Percentiles rank a stretch among this genome's conserved stretches.
phyloP scores from a whole-genome alignment of 495 filamentous ascomycete species.

The Penicillium paradoxum region DNA sequence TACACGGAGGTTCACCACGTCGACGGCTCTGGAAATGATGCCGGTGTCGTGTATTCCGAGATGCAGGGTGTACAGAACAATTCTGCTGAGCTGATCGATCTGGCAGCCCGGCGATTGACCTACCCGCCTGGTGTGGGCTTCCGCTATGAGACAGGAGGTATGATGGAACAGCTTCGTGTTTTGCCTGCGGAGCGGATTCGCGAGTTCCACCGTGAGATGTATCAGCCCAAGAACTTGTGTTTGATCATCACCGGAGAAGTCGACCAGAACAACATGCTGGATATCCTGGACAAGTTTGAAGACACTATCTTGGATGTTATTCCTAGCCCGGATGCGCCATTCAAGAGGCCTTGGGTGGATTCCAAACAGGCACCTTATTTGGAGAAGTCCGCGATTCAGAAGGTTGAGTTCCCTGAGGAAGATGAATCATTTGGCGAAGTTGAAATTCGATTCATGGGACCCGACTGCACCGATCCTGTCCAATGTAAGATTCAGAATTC shows the following conservation, averaged over 20 bases:
- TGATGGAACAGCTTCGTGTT: slow-evolving; percentile 86
- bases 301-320: slow-evolving; percentile 77
- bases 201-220: slow-evolving; percentile 93
- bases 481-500: slow-evolving; percentile 36
- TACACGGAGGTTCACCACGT: slow-evolving; percentile 97
- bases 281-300: slow-evolving; percentile 83
- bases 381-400: slow-evolving; percentile 62
- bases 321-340: slow-evolving; percentile 64
- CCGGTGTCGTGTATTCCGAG: slow-evolving; percentile 96
- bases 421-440: slow-evolving; percentile 91
- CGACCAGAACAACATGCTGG: slow-evolving; percentile 72
- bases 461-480: slow-evolving; percentile 61
- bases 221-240: slow-evolving; percentile 94
- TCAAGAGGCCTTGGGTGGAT: slow-evolving; percentile 86
- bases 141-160: slow-evolving; percentile 92
- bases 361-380: slow-evolving; percentile 71
- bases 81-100: slow-evolving; percentile 75
- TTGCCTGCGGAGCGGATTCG: slow-evolving; percentile 86
- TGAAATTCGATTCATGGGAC: slow-evolving; percentile 77
- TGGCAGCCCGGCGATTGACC: slow-evolving; percentile 66
- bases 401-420: slow-evolving; percentile 90
- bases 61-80: slow-evolving; percentile 95
- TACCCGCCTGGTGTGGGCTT: slow-evolving; percentile 91
- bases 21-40: slow-evolving; percentile 88
- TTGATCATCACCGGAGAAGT: slow-evolving; percentile 86